Evolutionary conservation across 2,329 filamentous ascomycete genomes (phyloP).

Genomic region (Aspergillus versicolor): DNA sequence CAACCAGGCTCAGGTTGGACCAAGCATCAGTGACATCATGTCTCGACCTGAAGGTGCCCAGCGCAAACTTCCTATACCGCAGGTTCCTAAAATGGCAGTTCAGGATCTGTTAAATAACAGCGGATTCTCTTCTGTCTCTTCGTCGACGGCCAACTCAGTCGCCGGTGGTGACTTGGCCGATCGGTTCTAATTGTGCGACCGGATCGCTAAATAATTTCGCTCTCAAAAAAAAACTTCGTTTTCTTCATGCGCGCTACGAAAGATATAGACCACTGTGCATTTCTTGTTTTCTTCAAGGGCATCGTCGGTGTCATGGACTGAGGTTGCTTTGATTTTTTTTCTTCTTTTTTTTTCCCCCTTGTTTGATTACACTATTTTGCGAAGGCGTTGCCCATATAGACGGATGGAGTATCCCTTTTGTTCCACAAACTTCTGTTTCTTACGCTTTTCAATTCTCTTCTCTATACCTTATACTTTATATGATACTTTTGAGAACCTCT

Average conservation of each 20-base stretch:
- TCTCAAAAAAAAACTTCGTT: conserved; percentile 18
- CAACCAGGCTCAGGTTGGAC: conserved; percentile 61
- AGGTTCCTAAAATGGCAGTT: conserved; percentile 82
- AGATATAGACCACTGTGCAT: conserved; percentile 43
- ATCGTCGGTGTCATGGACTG: conserved; percentile 36
- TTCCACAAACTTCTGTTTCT: conserved; percentile 16
- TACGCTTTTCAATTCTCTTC: conserved; percentile 17
- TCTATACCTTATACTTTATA: conserved; percentile 20
- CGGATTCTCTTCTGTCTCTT: conserved; percentile 71
- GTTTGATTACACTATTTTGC: conserved; percentile 21
- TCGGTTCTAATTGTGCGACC: conserved; percentile 40
- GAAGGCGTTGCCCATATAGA: conserved; percentile 26
- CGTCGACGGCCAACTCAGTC: conserved; percentile 74
- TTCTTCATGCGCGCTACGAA: conserved; percentile 37
- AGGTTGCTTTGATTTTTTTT: conserved; percentile 13
- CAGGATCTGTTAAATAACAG: conserved; percentile 75
- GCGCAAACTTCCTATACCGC: conserved; percentile 85
- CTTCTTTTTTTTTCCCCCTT: not conserved
- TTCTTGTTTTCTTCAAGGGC: conserved; percentile 35
- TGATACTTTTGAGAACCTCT: conserved; percentile 9
- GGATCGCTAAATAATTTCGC: conserved; percentile 3
- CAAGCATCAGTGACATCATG: conserved; percentile 90
- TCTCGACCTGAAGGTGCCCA: conserved; percentile 82
- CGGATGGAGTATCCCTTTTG: conserved; percentile 24
- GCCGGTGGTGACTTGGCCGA: conserved; percentile 69